Evolutionary conservation across 2,329 filamentous ascomycete genomes (phyloP), one percentile per base, ranked within the genome.

Genomic region (Aspergillus fumigatiaffinis): DNA sequence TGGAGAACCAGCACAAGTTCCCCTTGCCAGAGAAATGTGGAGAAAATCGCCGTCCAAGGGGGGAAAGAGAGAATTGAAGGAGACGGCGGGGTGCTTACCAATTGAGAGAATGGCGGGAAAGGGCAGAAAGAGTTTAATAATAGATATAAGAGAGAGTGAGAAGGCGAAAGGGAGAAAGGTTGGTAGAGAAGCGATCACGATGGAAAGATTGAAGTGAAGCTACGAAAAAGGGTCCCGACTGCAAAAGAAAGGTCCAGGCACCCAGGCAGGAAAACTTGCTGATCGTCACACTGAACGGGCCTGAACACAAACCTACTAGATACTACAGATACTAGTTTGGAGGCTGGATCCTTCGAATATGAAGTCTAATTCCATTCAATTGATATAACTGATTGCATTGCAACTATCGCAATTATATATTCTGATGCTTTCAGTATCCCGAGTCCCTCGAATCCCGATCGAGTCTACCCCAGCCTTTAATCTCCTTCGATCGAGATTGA

Each of bases 21-120:
- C 66, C 65, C 41, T 53, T 60, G 26, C 14, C 41, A 44, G 41
- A 20, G 41, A 35, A 29, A 26, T 38, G 25, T 35, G 23, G 51
- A 44, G 51, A 38, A 52, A 38, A 52, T 44, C 6, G 21, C 29
- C 17, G 23, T 29, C 21, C 49, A n/a, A 44, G 41, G 21, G 25
- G n/a, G 21, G 10, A 7, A 10, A 21, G 41, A 21, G n/a, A 21
- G 49, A 21, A 26, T n/a, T 23, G 25, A 26, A 50, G 26, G 21
- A 12, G 26, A 28, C 20, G 17, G 26, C n/a, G 28, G 12, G 49
- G 6, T 38, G 32, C 32, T 38, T 38, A 38, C 32, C 32, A 3
- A 38, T 6, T 38, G 14, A 38, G 32, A 35, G 32, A 35, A 35
- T 38, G 32, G 32, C 32, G 17, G 32, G 32, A 38, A 17, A 17